Percentiles rank a stretch among this genome's conserved stretches.
phyloP scores from a whole-genome alignment of 352 stramenopile species.

The Phytophthora colocasiae region DNA sequence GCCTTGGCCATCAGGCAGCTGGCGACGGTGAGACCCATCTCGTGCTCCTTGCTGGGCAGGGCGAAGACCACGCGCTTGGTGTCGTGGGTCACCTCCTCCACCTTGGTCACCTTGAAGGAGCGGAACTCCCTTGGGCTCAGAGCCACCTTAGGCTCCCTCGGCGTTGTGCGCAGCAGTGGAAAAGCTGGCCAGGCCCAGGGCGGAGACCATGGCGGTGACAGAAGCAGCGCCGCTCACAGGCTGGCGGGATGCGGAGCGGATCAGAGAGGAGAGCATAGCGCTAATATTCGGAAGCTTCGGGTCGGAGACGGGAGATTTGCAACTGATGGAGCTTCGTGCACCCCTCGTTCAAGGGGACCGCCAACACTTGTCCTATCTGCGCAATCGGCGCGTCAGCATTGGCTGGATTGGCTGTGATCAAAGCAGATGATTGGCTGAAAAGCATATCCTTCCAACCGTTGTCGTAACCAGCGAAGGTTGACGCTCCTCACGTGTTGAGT shows the following conservation, averaged over 20 bases:
- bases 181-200: conserved; percentile 38
- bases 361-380: conserved; percentile 13
- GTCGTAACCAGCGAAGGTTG: conserved; percentile 8
- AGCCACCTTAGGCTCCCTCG: conserved; percentile 53
- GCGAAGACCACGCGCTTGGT: conserved; percentile 68
- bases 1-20: conserved; percentile 74
- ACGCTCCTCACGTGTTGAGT: conserved; percentile 8
- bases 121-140: conserved; percentile 68
- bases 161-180: conserved; percentile 37
- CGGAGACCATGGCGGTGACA: conserved; percentile 41
- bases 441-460: background rate
- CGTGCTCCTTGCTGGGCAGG: conserved; percentile 61
- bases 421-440: conserved; percentile 19
- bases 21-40: conserved; percentile 69
- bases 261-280: conserved; percentile 37
- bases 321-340: conserved; percentile 25
- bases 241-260: conserved; percentile 33
- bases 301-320: conserved; percentile 15
- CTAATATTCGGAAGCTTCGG: conserved; percentile 12
- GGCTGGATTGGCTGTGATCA: conserved; percentile 3
- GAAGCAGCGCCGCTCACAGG: conserved; percentile 28
- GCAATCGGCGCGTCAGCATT: conserved; percentile 22
- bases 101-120: conserved; percentile 66
- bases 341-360: conserved; percentile 28
- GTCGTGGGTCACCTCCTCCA: conserved; percentile 69